Base-by-base conservation (phyloP, 2,329 filamentous ascomycete genomes). In the Calonectria fujianensis region DNA sequence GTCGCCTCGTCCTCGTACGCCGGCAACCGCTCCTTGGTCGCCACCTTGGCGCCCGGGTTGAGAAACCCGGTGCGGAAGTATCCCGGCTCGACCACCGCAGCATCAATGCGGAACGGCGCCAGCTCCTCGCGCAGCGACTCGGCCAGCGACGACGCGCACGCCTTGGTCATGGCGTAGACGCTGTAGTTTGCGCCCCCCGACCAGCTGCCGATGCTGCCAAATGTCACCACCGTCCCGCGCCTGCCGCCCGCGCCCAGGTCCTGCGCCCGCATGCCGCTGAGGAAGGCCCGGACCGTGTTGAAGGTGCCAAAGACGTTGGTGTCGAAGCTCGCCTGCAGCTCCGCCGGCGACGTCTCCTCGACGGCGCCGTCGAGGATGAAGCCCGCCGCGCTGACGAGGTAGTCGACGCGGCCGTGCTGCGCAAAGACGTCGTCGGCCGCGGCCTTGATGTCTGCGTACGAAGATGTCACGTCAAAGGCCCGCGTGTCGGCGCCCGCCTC, bases 251-350 rank as follows among this genome's bases (percentile, higher is more conserved):
- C 82, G 0, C 79, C 82, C 5, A 80, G 2, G 0, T 74, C 48
- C 69, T 86, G 85, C 14, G 80, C 82, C 16, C 90, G 86, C 72
- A 92, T 83, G 5, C 88, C 83, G 0, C 88, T 88, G 0, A 90
- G 77, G 6, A 90, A 86, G 0, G 89, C 88, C 8, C 87, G 86
- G 35, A 87, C 85, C 0, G 90, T 85, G 71, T 88, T 89, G 67
- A 90, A 80, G 10, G 84, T 81, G 3, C 89, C 90, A 75, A 91
- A 89, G 37, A 91, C 88, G 71, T 92, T 91, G 39, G 89, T 89
- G 78, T 88, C 85, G 80, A 90, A 90, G 14, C 81, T 76, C 3
- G 83, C 80, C 14, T 82, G 82, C 31, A 85, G 78, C 74, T 88
- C 86, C 45, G 85, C 76, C 1, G 82, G 80, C 3, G 82, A 84